phyloP scores from a whole-genome alignment of 1,284 basidiomycete species.

The Apiotrichum gracile region DNA sequence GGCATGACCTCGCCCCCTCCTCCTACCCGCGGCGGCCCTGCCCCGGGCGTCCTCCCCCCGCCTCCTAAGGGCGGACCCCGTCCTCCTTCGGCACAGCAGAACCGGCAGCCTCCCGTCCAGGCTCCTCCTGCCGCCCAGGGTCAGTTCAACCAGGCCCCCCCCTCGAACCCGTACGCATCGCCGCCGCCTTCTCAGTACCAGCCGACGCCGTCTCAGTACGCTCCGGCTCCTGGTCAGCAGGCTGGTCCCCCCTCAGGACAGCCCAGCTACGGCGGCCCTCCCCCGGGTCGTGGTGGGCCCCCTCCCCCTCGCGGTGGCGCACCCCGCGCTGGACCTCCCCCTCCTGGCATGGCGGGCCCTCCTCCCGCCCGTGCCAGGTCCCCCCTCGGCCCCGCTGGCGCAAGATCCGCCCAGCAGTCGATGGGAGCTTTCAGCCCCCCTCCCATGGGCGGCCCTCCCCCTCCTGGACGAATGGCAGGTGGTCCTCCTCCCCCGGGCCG shows the following conservation, averaged over 20 bases:
- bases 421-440: constrained; percentile 13
- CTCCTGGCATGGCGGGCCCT: constrained; percentile 50
- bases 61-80: constrained; percentile 43
- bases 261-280: constrained; percentile 24
- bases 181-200: too few species aligned
- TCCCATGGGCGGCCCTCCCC: constrained; percentile 26
- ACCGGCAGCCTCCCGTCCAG: not conserved
- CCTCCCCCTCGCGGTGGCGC: constrained; percentile 26
- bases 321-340: constrained; percentile 44
- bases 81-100: constrained; percentile 34
- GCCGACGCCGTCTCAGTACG: not conserved
- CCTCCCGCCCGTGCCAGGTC: constrained; percentile 48
- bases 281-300: constrained; percentile 27
- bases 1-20: constrained; percentile 25
- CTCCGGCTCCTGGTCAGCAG: constrained; percentile 1
- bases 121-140: constrained; percentile 8
- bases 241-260: constrained; percentile 21
- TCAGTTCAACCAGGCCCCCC: constrained; percentile 1
- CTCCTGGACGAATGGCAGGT: constrained; percentile 14
- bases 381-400: constrained; percentile 32
- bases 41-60: constrained; percentile 41
- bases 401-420: constrained; percentile 14
- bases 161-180: not conserved
- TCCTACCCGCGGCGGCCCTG: constrained; percentile 29
- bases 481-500: constrained; percentile 32